phyloP scores from a whole-genome alignment of 306 rosid species.

The Comarum palustre region DNA sequence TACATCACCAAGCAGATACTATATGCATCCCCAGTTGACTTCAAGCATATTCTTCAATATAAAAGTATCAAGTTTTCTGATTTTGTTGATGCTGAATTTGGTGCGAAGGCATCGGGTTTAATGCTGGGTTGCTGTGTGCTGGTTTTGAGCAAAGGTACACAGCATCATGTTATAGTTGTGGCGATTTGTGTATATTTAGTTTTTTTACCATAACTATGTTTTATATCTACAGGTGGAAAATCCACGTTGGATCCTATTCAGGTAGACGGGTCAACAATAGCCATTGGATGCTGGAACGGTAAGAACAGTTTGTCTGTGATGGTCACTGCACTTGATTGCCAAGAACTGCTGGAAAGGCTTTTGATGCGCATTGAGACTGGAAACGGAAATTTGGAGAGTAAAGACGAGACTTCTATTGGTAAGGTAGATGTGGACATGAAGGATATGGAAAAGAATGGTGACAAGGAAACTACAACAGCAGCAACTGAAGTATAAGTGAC shows the following conservation, averaged over 20 bases:
- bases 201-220: not conserved
- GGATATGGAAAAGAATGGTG: conserved; percentile 24
- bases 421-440: conserved; percentile 33
- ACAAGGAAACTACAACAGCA: conserved; percentile 4
- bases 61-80: conserved; percentile 76
- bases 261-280: conserved; percentile 77
- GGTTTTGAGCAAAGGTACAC: conserved; percentile 62
- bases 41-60: conserved; percentile 74
- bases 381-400: conserved; percentile 30
- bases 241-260: conserved; percentile 33
- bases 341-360: conserved; percentile 83
- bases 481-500: conserved; percentile 15
- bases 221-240: conserved; percentile 41
- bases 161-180: conserved; percentile 3
- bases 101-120: conserved; percentile 60
- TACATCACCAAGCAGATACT: conserved; percentile 75
- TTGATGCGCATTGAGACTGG: conserved; percentile 44
- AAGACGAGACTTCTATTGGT: conserved; percentile 24
- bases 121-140: conserved; percentile 87
- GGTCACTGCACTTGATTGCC: conserved; percentile 84
- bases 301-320: conserved; percentile 73
- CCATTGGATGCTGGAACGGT: conserved; percentile 99
- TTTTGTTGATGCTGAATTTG: conserved; percentile 70
- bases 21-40: conserved; percentile 60
- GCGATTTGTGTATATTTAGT: not conserved